Percentiles rank a stretch among this genome's conserved stretches.
phyloP scores from a whole-genome alignment of 1,139 yeast genomes.

The Zygoascus sp. region DNA sequence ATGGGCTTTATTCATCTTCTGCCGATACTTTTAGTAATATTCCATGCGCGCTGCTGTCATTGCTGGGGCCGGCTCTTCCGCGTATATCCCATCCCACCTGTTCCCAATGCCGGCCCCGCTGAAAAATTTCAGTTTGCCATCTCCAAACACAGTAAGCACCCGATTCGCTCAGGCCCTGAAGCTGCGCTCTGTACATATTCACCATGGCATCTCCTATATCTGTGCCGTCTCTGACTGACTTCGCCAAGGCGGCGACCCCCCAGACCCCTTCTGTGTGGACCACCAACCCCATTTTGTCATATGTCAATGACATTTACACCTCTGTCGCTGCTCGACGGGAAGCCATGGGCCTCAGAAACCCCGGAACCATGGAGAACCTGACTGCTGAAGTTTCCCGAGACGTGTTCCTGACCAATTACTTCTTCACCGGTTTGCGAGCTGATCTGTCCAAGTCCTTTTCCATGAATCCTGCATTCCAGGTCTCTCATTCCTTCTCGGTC shows the following conservation, averaged over 20 bases:
- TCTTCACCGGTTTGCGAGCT: slow-evolving; percentile 95
- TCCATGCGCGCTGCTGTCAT: background rate
- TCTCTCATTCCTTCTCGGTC: slow-evolving; percentile 86
- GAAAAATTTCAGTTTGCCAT: slow-evolving; percentile 7
- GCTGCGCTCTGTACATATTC: background rate
- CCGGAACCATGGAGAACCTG: slow-evolving; percentile 92
- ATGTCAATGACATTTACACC: slow-evolving; percentile 69
- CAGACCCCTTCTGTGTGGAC: slow-evolving; percentile 53
- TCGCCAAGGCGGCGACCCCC: slow-evolving; percentile 17
- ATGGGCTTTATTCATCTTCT: background rate
- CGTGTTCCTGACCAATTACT: slow-evolving; percentile 83
- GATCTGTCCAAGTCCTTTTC: slow-evolving; percentile 90
- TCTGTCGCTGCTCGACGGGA: slow-evolving; percentile 73
- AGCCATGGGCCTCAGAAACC: slow-evolving; percentile 77
- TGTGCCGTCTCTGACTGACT: slow-evolving; percentile 28
- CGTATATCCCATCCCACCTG: slow-evolving; percentile 4
- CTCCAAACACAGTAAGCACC: slow-evolving; percentile 1
- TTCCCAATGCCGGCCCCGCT: background rate
- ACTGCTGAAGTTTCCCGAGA: slow-evolving; percentile 89
- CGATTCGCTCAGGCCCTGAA: background rate
- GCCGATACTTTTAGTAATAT: background rate
- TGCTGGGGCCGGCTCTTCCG: background rate
- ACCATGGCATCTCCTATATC: slow-evolving; percentile 14
- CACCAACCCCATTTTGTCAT: slow-evolving; percentile 79
- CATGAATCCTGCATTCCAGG: slow-evolving; percentile 94